These are phyloP conservation scores for Nicotiana tomentosiformis DNA, from an alignment of 257 asterid species.

Conservation along the genomic window DNA sequence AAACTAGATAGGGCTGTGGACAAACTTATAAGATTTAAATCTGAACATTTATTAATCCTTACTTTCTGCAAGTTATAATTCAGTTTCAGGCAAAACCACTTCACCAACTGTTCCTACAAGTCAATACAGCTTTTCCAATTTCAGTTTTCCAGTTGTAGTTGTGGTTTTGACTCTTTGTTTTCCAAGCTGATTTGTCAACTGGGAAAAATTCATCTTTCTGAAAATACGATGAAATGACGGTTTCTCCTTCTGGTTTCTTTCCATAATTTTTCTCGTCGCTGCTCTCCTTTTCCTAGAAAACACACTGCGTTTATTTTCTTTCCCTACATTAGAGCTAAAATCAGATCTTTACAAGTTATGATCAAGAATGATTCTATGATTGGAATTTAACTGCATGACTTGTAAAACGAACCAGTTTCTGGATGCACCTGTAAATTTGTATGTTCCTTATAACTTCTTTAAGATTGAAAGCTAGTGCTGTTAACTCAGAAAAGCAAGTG, in stretches of 20 bases:
- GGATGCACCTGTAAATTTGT: neutral
- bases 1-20: neutral
- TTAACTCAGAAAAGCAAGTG: slow-evolving; percentile 1
- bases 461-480: neutral
- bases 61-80: neutral
- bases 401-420: neutral
- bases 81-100: neutral
- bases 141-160: neutral
- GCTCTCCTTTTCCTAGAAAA: neutral
- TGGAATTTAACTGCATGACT: neutral
- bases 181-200: neutral
- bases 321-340: neutral
- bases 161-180: neutral
- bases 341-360: neutral
- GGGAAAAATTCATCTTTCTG: neutral
- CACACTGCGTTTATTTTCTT: neutral
- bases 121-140: neutral
- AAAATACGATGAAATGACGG: neutral
- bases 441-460: neutral
- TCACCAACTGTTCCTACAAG: neutral
- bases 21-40: neutral
- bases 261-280: neutral
- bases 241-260: neutral
- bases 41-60: neutral
- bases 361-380: neutral